These are phyloP conservation scores for Pharus latifolius DNA, from an alignment of 176 grass and related monocot species.

Conservation along the genomic window DNA sequence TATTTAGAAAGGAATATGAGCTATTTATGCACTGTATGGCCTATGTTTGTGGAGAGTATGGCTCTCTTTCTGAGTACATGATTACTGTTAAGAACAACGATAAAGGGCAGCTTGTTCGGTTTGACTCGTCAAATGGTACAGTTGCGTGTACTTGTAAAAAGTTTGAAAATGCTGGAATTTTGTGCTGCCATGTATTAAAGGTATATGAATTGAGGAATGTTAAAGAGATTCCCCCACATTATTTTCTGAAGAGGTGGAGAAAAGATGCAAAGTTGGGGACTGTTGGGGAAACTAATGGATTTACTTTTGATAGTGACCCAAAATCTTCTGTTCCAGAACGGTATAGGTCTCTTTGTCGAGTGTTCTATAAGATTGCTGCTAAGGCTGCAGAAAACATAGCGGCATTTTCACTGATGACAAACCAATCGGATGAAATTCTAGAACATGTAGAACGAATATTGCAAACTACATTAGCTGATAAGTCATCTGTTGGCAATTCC, in stretches of 20 bases:
- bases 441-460: slow-evolving; percentile 61
- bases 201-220: slow-evolving; percentile 68
- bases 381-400: slow-evolving; percentile 76
- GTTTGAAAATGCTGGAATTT: slow-evolving; percentile 66
- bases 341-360: slow-evolving; percentile 53
- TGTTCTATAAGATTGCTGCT: slow-evolving; percentile 69
- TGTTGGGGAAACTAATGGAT: slow-evolving; percentile 20
- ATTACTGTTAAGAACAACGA: slow-evolving; percentile 52
- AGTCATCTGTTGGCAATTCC: slow-evolving; percentile 35
- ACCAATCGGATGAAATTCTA: slow-evolving; percentile 60
- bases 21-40: slow-evolving; percentile 50
- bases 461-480: slow-evolving; percentile 31
- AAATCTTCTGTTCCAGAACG: slow-evolving; percentile 39
- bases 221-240: slow-evolving; percentile 62
- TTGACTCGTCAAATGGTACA: slow-evolving; percentile 60
- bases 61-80: slow-evolving; percentile 54
- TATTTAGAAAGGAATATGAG: slow-evolving; percentile 74
- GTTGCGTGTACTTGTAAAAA: slow-evolving; percentile 73
- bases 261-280: slow-evolving; percentile 59
- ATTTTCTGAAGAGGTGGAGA: slow-evolving; percentile 76
- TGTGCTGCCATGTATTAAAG: slow-evolving; percentile 90
- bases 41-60: slow-evolving; percentile 62
- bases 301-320: slow-evolving; percentile 30
- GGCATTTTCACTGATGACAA: slow-evolving; percentile 49
- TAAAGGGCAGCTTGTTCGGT: slow-evolving; percentile 64